A percentile compares a stretch with the other conserved stretches of the same genome.
Conservation (phyloP, 768 basidiomycete genomes). For the Suillus weaverae region DNA sequence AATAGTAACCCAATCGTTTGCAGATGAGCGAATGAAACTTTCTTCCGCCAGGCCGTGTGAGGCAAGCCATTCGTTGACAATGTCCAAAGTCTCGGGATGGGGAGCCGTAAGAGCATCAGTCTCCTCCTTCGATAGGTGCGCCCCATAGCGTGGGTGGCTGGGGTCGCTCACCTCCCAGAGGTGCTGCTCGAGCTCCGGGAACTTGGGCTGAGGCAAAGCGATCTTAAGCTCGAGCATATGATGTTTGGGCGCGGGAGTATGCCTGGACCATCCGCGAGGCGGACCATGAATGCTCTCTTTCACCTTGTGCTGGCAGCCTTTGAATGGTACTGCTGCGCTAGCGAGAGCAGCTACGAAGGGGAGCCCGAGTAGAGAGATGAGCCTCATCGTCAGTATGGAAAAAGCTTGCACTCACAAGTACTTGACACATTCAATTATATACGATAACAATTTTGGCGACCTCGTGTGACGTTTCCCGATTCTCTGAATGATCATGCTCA, state of each 20-base stretch:
- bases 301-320: conserved; percentile 32
- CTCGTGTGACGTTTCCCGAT: neutral
- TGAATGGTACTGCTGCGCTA: conserved; percentile 14
- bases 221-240: conserved; percentile 56
- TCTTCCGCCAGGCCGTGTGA: conserved; percentile 52
- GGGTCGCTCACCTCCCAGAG: conserved; percentile 61
- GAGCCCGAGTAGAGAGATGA: neutral
- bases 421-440: neutral
- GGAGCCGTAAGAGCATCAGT: conserved; percentile 64
- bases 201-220: conserved; percentile 54
- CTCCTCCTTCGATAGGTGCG: conserved; percentile 64
- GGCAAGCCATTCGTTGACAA: conserved; percentile 63
- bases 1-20: conserved; percentile 69
- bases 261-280: conserved; percentile 51
- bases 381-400: conserved; percentile 25
- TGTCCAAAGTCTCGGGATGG: conserved; percentile 47
- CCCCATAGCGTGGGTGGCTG: conserved; percentile 51
- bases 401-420: neutral
- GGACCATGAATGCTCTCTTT: conserved; percentile 47
- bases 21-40: conserved; percentile 55
- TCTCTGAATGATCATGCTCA: neutral
- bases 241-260: conserved; percentile 43
- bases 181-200: conserved; percentile 48
- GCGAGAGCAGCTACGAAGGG: conserved; percentile 13
- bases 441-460: neutral